These are phyloP conservation scores for Pleurotus eryngii DNA, from an alignment of 768 basidiomycete species.

Conservation along the genomic window DNA sequence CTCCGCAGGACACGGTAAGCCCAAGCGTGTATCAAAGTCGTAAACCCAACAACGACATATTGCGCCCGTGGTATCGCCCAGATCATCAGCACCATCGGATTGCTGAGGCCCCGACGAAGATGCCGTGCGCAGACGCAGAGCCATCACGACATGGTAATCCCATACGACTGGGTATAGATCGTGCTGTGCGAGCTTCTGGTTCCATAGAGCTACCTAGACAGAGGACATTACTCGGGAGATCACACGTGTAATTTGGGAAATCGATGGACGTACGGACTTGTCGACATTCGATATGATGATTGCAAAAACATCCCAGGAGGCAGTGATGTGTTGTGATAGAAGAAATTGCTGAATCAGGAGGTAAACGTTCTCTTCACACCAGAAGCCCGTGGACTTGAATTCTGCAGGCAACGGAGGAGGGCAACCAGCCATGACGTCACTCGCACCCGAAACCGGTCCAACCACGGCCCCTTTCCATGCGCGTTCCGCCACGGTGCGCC, in stretches of 20 bases:
- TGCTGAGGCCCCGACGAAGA: neutral
- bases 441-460: neutral
- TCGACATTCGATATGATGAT: slow-evolving; percentile 65
- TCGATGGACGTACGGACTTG: slow-evolving; percentile 45
- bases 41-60: slow-evolving; percentile 51
- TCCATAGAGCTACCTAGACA: slow-evolving; percentile 61
- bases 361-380: slow-evolving; percentile 77
- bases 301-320: slow-evolving; percentile 47
- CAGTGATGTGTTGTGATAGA: slow-evolving; percentile 19
- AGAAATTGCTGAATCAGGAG: slow-evolving; percentile 47
- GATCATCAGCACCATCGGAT: neutral
- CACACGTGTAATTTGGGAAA: neutral
- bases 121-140: slow-evolving; percentile 36
- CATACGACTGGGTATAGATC: slow-evolving; percentile 48
- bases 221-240: neutral
- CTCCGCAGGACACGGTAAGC: slow-evolving; percentile 48
- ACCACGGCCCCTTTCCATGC: too few species aligned
- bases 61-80: too few species aligned
- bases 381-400: slow-evolving; percentile 53
- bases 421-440: slow-evolving; percentile 7
- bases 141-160: slow-evolving; percentile 74
- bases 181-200: slow-evolving; percentile 43
- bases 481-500: too few species aligned
- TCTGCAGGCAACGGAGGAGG: slow-evolving; percentile 33
- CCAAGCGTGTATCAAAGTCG: slow-evolving; percentile 59